These are phyloP conservation scores for Solanum appendiculatum DNA, from an alignment of 257 asterid genomes.

Conservation along the genomic window DNA sequence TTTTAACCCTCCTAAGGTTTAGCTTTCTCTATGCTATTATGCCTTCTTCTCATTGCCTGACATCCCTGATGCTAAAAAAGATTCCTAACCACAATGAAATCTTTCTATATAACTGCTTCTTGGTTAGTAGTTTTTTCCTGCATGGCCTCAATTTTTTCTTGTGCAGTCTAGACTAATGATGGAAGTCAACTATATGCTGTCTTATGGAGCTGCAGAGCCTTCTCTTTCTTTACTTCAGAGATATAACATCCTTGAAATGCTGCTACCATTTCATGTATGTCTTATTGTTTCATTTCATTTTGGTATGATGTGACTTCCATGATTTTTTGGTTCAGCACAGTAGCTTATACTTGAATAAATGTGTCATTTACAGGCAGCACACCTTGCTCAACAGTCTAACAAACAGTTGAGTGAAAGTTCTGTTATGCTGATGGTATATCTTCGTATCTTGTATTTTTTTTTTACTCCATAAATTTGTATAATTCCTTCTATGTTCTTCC, in stretches of 20 bases:
- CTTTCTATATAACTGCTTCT: not conserved
- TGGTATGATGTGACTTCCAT: not conserved
- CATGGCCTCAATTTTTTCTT: conserved; percentile 1
- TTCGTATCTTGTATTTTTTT: not conserved
- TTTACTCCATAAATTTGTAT: not conserved
- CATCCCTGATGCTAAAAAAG: not conserved
- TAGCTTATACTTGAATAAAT: not conserved
- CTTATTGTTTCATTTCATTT: conserved; percentile 1
- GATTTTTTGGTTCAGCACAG: not conserved
- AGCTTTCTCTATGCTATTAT: not conserved
- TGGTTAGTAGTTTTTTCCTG: not conserved
- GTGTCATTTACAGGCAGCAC: conserved; percentile 50
- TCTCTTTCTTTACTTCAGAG: conserved; percentile 64
- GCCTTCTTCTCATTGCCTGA: not conserved
- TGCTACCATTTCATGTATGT: conserved; percentile 84
- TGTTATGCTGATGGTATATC: conserved; percentile 61
- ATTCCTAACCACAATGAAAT: not conserved
- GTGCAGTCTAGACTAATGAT: conserved; percentile 57
- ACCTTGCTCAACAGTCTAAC: conserved; percentile 45
- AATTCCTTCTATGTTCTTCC: not conserved
- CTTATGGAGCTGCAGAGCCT: conserved; percentile 94
- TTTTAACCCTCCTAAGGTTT: not conserved
- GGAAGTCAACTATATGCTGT: conserved; percentile 85
- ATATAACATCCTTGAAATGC: conserved; percentile 53
- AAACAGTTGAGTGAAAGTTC: conserved; percentile 26